These are phyloP conservation scores for Ceratocystis colombiana DNA, from an alignment of 2,329 filamentous ascomycete species.

Conservation along the genomic window DNA sequence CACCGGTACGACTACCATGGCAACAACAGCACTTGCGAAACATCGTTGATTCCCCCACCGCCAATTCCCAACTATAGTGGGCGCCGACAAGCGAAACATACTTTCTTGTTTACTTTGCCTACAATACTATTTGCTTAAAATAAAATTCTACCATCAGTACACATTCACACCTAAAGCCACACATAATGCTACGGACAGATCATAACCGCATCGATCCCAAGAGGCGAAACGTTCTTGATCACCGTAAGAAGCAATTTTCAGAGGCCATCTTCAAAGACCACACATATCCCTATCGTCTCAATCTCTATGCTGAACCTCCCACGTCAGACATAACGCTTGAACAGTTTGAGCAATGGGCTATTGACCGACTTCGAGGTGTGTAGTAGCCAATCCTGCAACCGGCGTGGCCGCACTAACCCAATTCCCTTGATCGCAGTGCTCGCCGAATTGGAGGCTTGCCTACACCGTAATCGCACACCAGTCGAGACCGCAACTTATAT, in stretches of 20 bases:
- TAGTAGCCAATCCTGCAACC: neutral
- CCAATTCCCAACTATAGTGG: neutral
- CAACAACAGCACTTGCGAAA: constrained; percentile 5
- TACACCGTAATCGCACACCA: constrained; percentile 81
- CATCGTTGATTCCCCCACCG: neutral
- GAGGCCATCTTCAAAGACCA: constrained; percentile 64
- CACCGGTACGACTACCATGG: neutral
- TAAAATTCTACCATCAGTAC: neutral
- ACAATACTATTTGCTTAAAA: neutral
- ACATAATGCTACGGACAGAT: constrained; percentile 43
- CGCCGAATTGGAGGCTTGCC: constrained; percentile 83
- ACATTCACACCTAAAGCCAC: neutral
- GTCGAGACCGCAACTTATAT: constrained; percentile 76
- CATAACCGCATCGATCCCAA: constrained; percentile 55
- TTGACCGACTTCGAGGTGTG: constrained; percentile 73
- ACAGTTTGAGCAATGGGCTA: constrained; percentile 98
- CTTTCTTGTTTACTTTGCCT: constrained; percentile 1
- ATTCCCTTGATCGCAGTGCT: constrained; percentile 46
- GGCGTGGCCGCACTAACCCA: too few species aligned
- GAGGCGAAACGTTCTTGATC: constrained; percentile 62
- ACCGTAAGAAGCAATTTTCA: constrained; percentile 80
- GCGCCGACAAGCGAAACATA: too few species aligned
- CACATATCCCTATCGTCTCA: constrained; percentile 75
- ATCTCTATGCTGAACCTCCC: constrained; percentile 80
- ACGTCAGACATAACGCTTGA: constrained; percentile 92